Base-by-base conservation (phyloP, 805 yeast genomes). In the Myxozyma neglecta region DNA sequence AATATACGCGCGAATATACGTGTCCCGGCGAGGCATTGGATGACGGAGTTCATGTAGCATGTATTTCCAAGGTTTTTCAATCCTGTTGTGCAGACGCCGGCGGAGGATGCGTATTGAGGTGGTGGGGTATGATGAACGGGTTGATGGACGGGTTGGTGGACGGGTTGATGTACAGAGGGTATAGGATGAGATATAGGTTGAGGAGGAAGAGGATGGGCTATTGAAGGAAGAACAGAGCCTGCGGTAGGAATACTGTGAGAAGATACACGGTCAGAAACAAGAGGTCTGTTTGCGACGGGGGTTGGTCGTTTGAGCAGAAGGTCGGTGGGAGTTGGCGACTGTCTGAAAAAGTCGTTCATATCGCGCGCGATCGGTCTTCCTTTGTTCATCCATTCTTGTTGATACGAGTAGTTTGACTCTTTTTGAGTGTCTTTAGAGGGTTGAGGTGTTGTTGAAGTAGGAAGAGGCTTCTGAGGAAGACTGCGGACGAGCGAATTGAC, bases 11-110 rank as follows among this genome's bases (percentile, higher is more conserved):
- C 80, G 34, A 92, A 75, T 61, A 84, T 85, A 1, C 84, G 84
- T 0, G 93, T 85, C 0, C 93, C 92, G 3, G 86, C 80, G 40
- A 93, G 72, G 73, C 97, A 90, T 75, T 92, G 98, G n/a, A 92
- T 74, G 2, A 88, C 80, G 67, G 96, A 88, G 74, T 92, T 92
- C 91, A 92, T 88, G 74, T 92, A 92, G 73, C 97, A 92, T 0
- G 96, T 88, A 70, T 93, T 93, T 1, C 97, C 97, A 64, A 92
- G 77, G 72, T 92, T 92, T 13, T 80, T 78, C 6, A 92, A 77
- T 0, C 98, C 97, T 0, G 91, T 85, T 18, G 84, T 77, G 55
- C 70, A 51, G 65, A 70, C 34, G 18, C 60, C 49, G 29, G 45
- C 39, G 10, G 60, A 45, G 9, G 53, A 14, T 13, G 52, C 37